Evolutionary conservation across 2,329 filamentous ascomycete species (phyloP).

Genomic region (Fonsecaea nubica): DNA sequence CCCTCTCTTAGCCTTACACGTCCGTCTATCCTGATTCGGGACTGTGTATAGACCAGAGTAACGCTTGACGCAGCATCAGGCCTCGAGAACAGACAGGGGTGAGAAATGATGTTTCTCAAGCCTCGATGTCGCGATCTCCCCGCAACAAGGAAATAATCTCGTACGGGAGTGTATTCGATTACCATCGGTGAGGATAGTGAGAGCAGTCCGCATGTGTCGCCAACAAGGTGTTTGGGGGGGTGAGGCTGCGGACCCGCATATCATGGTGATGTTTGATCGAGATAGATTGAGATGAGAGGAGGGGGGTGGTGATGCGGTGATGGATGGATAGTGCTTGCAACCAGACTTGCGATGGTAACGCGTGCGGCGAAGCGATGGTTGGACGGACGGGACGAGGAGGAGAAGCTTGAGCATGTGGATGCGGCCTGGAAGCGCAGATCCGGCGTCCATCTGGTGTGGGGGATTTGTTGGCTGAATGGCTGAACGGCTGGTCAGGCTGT

Average conservation of each 20-base stretch:
- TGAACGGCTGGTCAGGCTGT: too few species aligned
- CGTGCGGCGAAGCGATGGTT: background rate
- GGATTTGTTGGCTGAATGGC: too few species aligned
- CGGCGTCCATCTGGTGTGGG: background rate
- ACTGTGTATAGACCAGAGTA: background rate
- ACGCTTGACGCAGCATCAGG: background rate
- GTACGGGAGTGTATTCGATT: background rate
- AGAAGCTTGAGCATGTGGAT: background rate
- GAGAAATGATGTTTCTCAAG: background rate
- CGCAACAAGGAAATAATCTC: background rate
- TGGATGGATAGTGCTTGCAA: background rate
- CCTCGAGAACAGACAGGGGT: background rate
- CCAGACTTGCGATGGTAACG: background rate
- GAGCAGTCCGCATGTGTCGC: background rate
- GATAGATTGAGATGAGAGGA: background rate
- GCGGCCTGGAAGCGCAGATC: background rate
- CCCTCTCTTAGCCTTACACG: background rate
- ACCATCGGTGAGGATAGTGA: background rate
- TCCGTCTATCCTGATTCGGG: background rate
- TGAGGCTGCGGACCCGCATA: background rate
- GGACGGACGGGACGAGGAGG: background rate
- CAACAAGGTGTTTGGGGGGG: background rate
- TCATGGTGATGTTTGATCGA: background rate
- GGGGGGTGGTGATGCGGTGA: background rate
- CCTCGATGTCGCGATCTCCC: background rate